phyloP scores from a whole-genome alignment of 805 yeast species.

The Maudiozyma turicensis region DNA sequence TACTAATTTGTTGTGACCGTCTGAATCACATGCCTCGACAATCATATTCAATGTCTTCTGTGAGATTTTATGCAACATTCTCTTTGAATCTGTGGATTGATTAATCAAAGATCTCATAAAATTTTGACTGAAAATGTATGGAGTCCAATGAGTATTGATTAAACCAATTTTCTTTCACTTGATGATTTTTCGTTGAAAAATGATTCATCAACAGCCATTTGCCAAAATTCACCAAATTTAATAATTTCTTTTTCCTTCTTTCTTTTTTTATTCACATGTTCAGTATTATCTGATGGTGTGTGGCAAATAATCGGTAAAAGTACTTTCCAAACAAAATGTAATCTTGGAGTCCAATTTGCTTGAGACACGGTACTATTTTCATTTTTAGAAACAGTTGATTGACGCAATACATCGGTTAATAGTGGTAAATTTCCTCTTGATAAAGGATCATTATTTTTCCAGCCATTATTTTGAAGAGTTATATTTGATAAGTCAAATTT shows the following conservation, averaged over 20 bases:
- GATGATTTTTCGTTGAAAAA: conserved; percentile 71
- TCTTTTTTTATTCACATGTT: conserved; percentile 32
- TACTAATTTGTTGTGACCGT: conserved; percentile 29
- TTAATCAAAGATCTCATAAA: conserved; percentile 64
- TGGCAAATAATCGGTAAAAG: conserved; percentile 37
- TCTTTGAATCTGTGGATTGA: conserved; percentile 57
- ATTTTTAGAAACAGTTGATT: conserved; percentile 33
- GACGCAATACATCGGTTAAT: conserved; percentile 56
- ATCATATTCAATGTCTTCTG: conserved; percentile 39
- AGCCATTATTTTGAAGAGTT: conserved; percentile 26
- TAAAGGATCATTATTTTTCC: conserved; percentile 72
- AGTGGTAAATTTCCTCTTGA: conserved; percentile 54
- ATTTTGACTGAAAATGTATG: conserved; percentile 46
- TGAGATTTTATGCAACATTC: conserved; percentile 61
- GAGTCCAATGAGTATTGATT: conserved; percentile 15
- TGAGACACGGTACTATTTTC: conserved; percentile 35
- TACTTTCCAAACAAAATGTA: conserved; percentile 69
- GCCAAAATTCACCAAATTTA: conserved; percentile 63
- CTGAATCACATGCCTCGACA: conserved; percentile 29
- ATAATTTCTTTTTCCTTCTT: conserved; percentile 29
- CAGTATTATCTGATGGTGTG: conserved; percentile 12
- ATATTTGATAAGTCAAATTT: conserved; percentile 4
- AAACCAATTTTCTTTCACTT: conserved; percentile 59
- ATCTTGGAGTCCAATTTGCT: conserved; percentile 62
- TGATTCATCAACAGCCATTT: conserved; percentile 65